A percentile compares a stretch with the other conserved stretches of the same genome.
Evolutionary conservation across 1,284 basidiomycete genomes (phyloP).

Genomic region (Exobasidium cylindrosporum): DNA sequence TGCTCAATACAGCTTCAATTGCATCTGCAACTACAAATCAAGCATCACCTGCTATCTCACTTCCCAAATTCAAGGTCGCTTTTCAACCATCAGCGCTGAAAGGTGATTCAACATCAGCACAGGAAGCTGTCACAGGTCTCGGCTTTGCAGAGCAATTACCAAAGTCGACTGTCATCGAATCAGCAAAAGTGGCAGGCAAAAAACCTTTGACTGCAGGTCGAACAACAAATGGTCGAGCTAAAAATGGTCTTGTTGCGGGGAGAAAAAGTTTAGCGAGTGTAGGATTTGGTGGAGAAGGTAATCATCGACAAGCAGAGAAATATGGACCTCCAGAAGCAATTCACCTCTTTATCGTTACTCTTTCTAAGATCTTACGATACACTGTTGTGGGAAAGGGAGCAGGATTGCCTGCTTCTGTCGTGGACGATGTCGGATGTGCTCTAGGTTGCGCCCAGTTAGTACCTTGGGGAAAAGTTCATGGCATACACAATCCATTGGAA

Average conservation of each 20-base stretch:
- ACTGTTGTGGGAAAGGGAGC: conserved; percentile 75
- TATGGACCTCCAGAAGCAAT: conserved; percentile 44
- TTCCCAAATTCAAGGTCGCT: conserved; percentile 55
- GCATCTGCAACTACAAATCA: conserved; percentile 16
- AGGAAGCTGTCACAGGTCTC: conserved; percentile 86
- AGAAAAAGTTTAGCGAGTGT: background rate
- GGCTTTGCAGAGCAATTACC: conserved; percentile 68
- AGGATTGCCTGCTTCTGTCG: conserved; percentile 63
- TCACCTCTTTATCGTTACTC: conserved; percentile 82
- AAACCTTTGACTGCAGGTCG: background rate
- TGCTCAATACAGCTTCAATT: conserved; percentile 63
- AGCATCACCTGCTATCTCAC: conserved; percentile 21
- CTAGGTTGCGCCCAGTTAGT: conserved; percentile 71
- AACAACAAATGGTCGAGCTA: background rate
- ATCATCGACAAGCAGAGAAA: background rate
- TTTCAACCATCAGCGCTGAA: conserved; percentile 27
- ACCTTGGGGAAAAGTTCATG: conserved; percentile 5
- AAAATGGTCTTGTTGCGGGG: too few relatives aligned
- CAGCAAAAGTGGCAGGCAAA: background rate
- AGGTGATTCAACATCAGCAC: conserved; percentile 21
- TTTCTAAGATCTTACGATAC: conserved; percentile 73
- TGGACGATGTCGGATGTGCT: conserved; percentile 82
- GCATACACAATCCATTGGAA: conserved; percentile 36
- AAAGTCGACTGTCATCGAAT: background rate
- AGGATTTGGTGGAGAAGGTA: background rate